Base-by-base conservation (phyloP, 148 eudicot species). In the Vaccinium darrowii region DNA sequence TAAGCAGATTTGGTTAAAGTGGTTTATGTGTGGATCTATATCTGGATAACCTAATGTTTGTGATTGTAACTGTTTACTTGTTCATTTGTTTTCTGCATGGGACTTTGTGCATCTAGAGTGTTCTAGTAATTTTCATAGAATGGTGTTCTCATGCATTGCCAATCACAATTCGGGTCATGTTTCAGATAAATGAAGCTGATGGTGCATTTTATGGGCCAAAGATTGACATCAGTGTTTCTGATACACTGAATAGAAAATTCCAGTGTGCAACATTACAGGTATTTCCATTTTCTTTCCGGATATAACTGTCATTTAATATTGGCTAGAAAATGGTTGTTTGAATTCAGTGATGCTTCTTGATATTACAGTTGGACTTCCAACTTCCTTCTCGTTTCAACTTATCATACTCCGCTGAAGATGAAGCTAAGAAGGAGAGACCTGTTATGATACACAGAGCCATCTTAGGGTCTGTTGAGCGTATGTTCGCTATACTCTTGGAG, bases 151-250 rank as follows among this genome's bases (percentile, higher is more conserved):
- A 56, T 54, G 67, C 65, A 18, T 30, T 79, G 67, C 53, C 21
- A 60, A 13, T 80, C 18, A 80, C 73, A 11, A 11, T 62, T 23
- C 23, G 71, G 11, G 73, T 60, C 60, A 77, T 84, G 12, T 19
- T 82, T 36, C 86, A 97, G 99, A 90, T 97, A 84, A 91, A 97
- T 89, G 98, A 97, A 89, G 99, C 90, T 43, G 98, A 97, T 89
- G 99, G 99, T 82, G 99, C 99, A 88, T 97, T 97, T 93, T 97
- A 97, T 83, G 98, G 99, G 72, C 99, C 99, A 60, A 97, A 97
- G 87, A 97, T 97, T 81, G 99, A 97, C 89, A 97, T 97, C 82
- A 94, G 94, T 86, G 99, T 97, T 82, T 94, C 96, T 82, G 99
- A 97, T 88, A 98, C 98, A 81, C 90, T 97, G 87, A 95, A 90